Conservation (phyloP, 352 stramenopile species). For the Pythium volutum region DNA sequence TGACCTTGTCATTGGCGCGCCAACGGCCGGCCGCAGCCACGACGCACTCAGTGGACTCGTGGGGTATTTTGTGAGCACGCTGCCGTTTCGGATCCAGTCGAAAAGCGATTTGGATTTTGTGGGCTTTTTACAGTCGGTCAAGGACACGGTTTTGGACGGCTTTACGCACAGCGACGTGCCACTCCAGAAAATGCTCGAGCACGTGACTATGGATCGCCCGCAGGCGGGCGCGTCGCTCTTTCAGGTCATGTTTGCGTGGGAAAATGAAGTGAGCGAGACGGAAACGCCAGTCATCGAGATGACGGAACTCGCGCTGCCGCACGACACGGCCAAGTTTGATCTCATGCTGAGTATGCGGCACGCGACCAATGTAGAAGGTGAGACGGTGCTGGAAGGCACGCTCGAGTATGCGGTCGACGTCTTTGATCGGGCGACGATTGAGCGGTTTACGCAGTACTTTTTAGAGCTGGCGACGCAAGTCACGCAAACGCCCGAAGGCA, state of each 20-base stretch:
- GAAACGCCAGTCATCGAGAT: background rate
- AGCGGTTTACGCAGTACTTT: conserved; percentile 43
- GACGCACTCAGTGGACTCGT: conserved; percentile 34
- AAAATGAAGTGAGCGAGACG: conserved; percentile 13
- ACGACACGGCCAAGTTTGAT: conserved; percentile 51
- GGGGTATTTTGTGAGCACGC: conserved; percentile 60
- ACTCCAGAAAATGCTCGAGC: conserved; percentile 49
- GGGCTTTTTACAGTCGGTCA: conserved; percentile 33
- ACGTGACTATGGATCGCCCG: conserved; percentile 26
- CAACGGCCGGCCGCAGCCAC: conserved; percentile 32
- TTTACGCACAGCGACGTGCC: conserved; percentile 53
- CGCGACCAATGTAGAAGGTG: background rate
- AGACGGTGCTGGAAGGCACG: conserved; percentile 38
- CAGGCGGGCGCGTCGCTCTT: conserved; percentile 32
- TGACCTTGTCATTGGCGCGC: conserved; percentile 47
- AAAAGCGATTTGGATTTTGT: conserved; percentile 28
- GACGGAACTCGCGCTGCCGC: conserved; percentile 31
- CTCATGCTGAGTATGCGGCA: conserved; percentile 60
- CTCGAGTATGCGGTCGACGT: conserved; percentile 39
- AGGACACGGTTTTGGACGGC: conserved; percentile 37
- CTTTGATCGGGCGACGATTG: conserved; percentile 34
- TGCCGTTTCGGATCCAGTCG: conserved; percentile 40
- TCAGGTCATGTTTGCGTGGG: conserved; percentile 61
- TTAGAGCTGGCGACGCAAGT: conserved; percentile 37
- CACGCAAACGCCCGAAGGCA: conserved; percentile 11